Evolutionary conservation across 2,329 filamentous ascomycete species (phyloP).

Genomic region (Sarocladium strictum): DNA sequence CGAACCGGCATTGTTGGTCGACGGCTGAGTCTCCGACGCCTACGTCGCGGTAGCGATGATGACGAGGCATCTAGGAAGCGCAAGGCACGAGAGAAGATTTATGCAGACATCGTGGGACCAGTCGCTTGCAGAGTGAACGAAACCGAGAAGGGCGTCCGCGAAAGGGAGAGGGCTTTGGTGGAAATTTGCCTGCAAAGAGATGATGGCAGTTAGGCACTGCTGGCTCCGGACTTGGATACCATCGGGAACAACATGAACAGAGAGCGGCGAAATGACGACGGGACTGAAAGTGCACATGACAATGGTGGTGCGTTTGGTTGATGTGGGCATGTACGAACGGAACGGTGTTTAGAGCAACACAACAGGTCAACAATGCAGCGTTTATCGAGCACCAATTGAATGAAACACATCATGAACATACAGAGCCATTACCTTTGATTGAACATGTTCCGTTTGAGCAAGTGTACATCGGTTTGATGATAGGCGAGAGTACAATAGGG

Average conservation of each 20-base stretch:
- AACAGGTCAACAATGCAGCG: no score
- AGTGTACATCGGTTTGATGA: no score
- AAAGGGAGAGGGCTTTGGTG: conserved; percentile 9
- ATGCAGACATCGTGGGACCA: conserved; percentile 11
- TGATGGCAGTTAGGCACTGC: conserved; percentile 2
- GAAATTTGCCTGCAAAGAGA: conserved; percentile 11
- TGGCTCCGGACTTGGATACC: neutral
- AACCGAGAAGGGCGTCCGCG: conserved; percentile 9
- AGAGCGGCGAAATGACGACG: neutral
- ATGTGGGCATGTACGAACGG: neutral
- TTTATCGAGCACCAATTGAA: no score
- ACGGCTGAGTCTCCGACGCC: conserved; percentile 36
- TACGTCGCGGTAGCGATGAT: conserved; percentile 10
- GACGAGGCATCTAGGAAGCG: conserved; percentile 9
- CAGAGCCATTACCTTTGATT: no score
- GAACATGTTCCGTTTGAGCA: no score
- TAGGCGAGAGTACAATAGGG: no score
- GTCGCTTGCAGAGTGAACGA: conserved; percentile 9
- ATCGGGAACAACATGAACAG: neutral
- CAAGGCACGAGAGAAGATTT: conserved; percentile 11
- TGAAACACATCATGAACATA: no score
- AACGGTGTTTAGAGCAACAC: neutral
- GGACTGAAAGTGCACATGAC: neutral
- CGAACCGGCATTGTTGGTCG: conserved; percentile 33
- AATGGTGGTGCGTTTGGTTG: neutral